A percentile compares a stretch with the other conserved stretches of the same genome.
Evolutionary conservation across 768 basidiomycete genomes (phyloP).

Genomic region (Naganishia vishniacii): DNA sequence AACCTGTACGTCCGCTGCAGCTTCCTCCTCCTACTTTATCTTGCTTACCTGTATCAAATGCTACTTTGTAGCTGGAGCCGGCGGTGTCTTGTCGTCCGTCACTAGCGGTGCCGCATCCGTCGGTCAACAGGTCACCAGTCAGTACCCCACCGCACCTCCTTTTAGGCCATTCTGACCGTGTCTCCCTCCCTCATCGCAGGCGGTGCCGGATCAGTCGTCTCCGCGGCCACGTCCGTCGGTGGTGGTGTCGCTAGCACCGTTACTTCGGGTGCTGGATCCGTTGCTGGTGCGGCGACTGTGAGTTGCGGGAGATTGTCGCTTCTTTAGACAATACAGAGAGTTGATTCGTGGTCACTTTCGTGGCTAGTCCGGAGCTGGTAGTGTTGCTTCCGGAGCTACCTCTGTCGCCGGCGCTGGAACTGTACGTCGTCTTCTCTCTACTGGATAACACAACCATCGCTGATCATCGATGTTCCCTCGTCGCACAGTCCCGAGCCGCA

Average conservation of each 20-base stretch:
- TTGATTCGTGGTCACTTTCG: background rate
- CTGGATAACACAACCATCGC: no score
- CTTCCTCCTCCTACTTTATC: no score
- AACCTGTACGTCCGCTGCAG: background rate
- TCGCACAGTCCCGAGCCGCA: background rate
- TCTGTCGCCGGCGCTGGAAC: constrained; percentile 13
- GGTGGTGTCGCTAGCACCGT: background rate
- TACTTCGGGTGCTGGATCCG: background rate
- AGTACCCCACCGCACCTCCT: background rate
- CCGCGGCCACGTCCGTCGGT: background rate
- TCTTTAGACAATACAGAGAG: background rate
- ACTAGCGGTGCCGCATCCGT: constrained; percentile 5
- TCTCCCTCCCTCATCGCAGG: background rate
- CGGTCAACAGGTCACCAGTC: constrained; percentile 8
- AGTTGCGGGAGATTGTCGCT: background rate
- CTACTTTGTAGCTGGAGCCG: background rate
- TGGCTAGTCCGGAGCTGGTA: background rate
- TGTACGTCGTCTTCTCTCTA: background rate
- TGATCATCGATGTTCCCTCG: no score
- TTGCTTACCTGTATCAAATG: no score
- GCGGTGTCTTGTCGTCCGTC: background rate
- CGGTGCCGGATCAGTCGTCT: constrained; percentile 1
- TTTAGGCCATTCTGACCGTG: background rate
- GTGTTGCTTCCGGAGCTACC: background rate
- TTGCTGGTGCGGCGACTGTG: background rate